Base-by-base conservation (phyloP, 345 rosid species). In the Eucalyptus paniculata region DNA sequence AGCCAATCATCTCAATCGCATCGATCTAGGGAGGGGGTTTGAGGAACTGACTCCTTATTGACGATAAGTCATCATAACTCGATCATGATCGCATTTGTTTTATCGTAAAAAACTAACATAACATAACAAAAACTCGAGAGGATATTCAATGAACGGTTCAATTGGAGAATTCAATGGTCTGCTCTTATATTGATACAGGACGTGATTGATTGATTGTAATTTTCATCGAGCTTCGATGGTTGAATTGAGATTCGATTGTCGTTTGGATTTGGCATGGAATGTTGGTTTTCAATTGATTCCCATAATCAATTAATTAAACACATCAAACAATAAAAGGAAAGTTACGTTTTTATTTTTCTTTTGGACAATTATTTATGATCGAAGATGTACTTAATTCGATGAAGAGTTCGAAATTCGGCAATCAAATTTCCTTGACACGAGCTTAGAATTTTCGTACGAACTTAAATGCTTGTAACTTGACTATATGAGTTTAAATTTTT, bases 171-270 rank as follows among this genome's bases (percentile, higher is more conserved):
- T 69, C 4, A 32, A 18, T 17, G 1, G 6, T 32, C 3, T 4
- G 0, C 40, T 32, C 80, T 9, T 16, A 9, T 17, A 0, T 32
- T 17, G 12, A 32, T 17, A 7, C 0, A 6, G 0, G 40, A 5
- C 12, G 0, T 32, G 23, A 19, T 18, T 34, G 82, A 5, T 6
- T 18, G 11, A 9, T 18, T 37, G 45, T 21, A 77, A 37, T 37
- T 34, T 69, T 37, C 4, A 40, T 77, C 0, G 28, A 77, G 26
- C 42, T 37, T 34, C 8, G 3, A 19, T 7, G 28, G 7, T 72
- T 19, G 82, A 37, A 72, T 72, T 18, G 44, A 72, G 47, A 77
- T 77, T 19, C 5, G 1, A 19, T 19, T 10, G 14, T 37, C 4
- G 3, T 18, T 19, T 12, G 3, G 45, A 72, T 72, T 10, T 10